These are phyloP conservation scores for Plasmodium adleri DNA, from an alignment of 169 alveolate genomes.

Conservation along the genomic window DNA sequence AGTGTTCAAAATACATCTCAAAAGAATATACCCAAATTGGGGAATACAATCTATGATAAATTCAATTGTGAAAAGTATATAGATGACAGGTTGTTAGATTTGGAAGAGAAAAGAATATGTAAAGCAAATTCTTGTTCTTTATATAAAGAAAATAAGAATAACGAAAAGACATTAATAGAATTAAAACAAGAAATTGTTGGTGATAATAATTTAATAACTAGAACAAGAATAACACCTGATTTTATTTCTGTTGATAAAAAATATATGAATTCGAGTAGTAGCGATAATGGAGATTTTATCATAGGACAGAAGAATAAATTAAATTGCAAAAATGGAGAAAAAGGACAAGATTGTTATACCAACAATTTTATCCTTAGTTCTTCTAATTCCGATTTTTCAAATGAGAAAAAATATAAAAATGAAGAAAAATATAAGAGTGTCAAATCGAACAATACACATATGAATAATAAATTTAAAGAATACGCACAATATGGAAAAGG, in stretches of 20 bases:
- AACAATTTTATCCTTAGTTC: conserved; percentile 8
- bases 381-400: conserved; percentile 38
- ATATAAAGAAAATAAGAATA: neutral
- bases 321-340: neutral
- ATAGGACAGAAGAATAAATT: neutral
- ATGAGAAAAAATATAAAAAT: conserved; percentile 23
- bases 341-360: neutral
- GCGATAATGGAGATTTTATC: neutral
- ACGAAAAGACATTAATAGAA: conserved; percentile 28
- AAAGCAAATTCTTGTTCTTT: neutral
- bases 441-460: neutral
- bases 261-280: conserved; percentile 22
- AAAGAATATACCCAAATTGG: neutral
- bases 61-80: conserved; percentile 18
- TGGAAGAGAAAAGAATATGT: neutral
- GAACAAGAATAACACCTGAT: conserved; percentile 64
- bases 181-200: conserved; percentile 28
- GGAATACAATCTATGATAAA: neutral
- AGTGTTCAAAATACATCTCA: neutral
- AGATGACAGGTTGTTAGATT: conserved; percentile 28
- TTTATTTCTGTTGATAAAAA: conserved; percentile 17
- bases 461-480: conserved; percentile 5
- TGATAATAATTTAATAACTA: conserved; percentile 5
- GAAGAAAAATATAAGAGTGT: neutral
- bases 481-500: neutral